These are phyloP conservation scores for Globisporangium uncinulatum DNA, from an alignment of 352 stramenopile genomes.

Conservation along the genomic window DNA sequence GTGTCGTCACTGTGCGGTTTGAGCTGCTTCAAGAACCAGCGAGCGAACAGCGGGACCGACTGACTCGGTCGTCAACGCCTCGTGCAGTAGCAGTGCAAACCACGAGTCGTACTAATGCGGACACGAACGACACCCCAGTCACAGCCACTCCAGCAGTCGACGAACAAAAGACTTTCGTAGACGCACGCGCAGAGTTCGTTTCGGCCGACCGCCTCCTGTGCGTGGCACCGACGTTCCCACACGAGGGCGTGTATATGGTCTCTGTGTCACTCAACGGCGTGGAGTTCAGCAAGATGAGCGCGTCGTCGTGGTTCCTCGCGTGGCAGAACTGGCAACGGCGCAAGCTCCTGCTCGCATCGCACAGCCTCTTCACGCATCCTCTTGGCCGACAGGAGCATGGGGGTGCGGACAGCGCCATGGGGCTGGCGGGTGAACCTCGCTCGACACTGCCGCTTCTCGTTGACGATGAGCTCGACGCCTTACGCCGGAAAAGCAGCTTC, in stretches of 20 bases:
- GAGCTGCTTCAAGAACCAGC: slow-evolving; percentile 28
- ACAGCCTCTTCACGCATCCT: slow-evolving; percentile 27
- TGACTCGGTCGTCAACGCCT: background rate
- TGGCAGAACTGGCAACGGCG: slow-evolving; percentile 84
- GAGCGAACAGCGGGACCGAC: background rate
- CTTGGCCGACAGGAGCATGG: slow-evolving; percentile 2
- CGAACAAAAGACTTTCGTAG: slow-evolving; percentile 1
- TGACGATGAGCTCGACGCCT: slow-evolving; percentile 9
- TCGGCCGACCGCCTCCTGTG: slow-evolving; percentile 41
- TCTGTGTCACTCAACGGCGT: slow-evolving; percentile 58
- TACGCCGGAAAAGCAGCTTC: slow-evolving; percentile 34
- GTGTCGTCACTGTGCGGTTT: slow-evolving; percentile 54
- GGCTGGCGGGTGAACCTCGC: background rate
- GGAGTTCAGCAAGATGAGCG: slow-evolving; percentile 52
- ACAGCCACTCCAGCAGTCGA: background rate
- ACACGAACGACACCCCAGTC: background rate
- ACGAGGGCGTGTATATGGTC: slow-evolving; percentile 65
- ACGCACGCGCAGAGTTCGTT: slow-evolving; percentile 32
- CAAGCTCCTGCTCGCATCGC: slow-evolving; percentile 34
- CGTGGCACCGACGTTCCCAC: slow-evolving; percentile 39
- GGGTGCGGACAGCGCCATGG: background rate
- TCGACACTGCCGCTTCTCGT: background rate
- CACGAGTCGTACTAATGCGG: background rate
- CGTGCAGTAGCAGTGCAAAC: background rate
- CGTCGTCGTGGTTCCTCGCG: slow-evolving; percentile 60